A percentile compares a stretch with the other conserved stretches of the same genome.
phyloP scores from a whole-genome alignment of 1,284 basidiomycete species.

The Papiliotrema laurentii region DNA sequence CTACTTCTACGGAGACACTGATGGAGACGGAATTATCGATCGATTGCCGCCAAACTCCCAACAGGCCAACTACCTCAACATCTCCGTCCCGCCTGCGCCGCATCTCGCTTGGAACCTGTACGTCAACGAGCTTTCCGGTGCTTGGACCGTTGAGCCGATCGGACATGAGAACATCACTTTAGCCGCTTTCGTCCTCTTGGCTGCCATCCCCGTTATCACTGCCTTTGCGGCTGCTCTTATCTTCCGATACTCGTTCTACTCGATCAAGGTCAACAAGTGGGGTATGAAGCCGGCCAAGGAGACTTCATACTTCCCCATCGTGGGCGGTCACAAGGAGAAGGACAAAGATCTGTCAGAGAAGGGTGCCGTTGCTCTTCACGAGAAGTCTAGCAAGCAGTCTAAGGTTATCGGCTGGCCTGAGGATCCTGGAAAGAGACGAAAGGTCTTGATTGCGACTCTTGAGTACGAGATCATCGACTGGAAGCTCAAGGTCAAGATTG shows the following conservation, averaged over 20 bases:
- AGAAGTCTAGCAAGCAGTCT: conserved; percentile 57
- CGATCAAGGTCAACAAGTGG: conserved; percentile 87
- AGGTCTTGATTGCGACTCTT: conserved; percentile 81
- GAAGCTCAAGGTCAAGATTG: conserved; percentile 95
- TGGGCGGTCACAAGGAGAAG: conserved; percentile 59
- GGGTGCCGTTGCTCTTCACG: conserved; percentile 49
- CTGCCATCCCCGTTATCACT: conserved; percentile 76
- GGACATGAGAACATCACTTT: conserved; percentile 73
- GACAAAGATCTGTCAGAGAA: conserved; percentile 39
- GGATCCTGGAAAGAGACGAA: conserved; percentile 78
- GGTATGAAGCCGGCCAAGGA: conserved; percentile 62
- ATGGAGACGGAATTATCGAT: conserved; percentile 79
- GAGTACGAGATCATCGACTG: conserved; percentile 95
- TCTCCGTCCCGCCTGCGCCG: conserved; percentile 57
- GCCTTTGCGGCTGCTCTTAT: conserved; percentile 71
- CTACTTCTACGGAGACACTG: conserved; percentile 83
- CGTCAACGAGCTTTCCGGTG: conserved; percentile 69
- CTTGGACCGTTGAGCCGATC: conserved; percentile 72
- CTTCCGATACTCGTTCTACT: conserved; percentile 94
- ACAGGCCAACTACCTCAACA: conserved; percentile 78
- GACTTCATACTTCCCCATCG: conserved; percentile 50
- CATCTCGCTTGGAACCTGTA: conserved; percentile 78
- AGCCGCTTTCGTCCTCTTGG: conserved; percentile 75
- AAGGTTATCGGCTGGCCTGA: conserved; percentile 90
- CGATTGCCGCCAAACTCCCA: conserved; percentile 79